Percentiles rank a stretch among this genome's conserved stretches.
These are phyloP conservation scores for Trichoderma citrinoviride DNA, from an alignment of 2,329 filamentous ascomycete species.

Conservation along the genomic window DNA sequence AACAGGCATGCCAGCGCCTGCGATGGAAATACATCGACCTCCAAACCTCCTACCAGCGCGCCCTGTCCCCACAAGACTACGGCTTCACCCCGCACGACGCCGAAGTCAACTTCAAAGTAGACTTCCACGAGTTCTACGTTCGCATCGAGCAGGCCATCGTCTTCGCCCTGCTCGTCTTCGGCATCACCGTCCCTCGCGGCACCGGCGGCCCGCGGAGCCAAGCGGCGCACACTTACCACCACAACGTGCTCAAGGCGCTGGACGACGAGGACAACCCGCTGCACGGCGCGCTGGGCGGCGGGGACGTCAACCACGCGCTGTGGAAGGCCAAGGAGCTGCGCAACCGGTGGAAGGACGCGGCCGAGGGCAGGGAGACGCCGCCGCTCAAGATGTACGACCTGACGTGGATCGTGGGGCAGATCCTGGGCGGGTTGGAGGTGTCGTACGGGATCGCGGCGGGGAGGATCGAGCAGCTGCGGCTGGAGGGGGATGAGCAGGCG, in stretches of 20 bases:
- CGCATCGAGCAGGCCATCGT: conserved; percentile 69
- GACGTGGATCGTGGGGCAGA: conserved; percentile 54
- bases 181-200: conserved; percentile 47
- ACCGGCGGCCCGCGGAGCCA: conserved; percentile 3
- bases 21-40: conserved; percentile 64
- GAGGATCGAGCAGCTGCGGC: conserved; percentile 39
- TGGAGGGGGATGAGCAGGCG: conserved; percentile 35
- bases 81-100: conserved; percentile 44
- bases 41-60: conserved; percentile 53
- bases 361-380: conserved; percentile 42
- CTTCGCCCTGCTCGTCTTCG: conserved; percentile 63
- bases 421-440: conserved; percentile 58
- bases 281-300: conserved; percentile 52
- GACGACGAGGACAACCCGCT: conserved; percentile 58
- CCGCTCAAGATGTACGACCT: conserved; percentile 60
- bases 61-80: conserved; percentile 39
- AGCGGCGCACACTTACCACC: conserved; percentile 60
- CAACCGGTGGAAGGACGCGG: conserved; percentile 70
- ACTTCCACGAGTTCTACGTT: conserved; percentile 75
- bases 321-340: conserved; percentile 66
- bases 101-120: conserved; percentile 72
- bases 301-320: conserved; percentile 57
- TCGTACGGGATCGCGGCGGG: conserved; percentile 52
- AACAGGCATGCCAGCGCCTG: conserved; percentile 58
- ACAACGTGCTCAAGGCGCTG: conserved; percentile 64